These are phyloP conservation scores for Rhodotorula sp. DNA, from an alignment of 1,284 basidiomycete species.

Conservation along the genomic window DNA sequence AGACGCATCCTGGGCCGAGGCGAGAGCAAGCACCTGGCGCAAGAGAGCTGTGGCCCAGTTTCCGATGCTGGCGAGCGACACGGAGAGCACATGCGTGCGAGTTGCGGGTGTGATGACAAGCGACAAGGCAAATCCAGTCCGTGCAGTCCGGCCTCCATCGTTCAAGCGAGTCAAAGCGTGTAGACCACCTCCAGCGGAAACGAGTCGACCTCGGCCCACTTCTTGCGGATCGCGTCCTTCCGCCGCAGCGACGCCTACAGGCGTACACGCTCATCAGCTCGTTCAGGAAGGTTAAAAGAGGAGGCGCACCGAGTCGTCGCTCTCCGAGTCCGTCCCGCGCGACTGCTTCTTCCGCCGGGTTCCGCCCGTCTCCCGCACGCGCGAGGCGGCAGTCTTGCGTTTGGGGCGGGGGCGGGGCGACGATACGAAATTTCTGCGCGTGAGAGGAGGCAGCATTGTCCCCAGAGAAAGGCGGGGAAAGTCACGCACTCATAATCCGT, in stretches of 20 bases:
- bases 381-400: neutral
- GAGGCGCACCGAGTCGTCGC: neutral
- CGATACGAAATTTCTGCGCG: neutral
- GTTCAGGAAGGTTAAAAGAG: neutral
- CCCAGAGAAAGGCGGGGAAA: neutral
- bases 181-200: slow-evolving; percentile 9
- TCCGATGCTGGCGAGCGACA: too few relatives aligned
- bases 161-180: slow-evolving; percentile 10
- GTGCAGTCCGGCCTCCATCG: neutral
- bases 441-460: too few relatives aligned
- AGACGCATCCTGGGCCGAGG: too few relatives aligned
- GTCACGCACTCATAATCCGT: slow-evolving; percentile 25
- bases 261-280: too few relatives aligned
- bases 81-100: neutral
- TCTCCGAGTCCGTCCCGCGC: neutral
- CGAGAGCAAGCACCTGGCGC: too few relatives aligned
- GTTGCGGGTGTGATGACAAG: neutral
- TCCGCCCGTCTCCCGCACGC: neutral
- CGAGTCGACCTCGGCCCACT: slow-evolving; percentile 28
- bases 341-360: neutral
- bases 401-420: neutral
- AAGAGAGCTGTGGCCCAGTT: too few relatives aligned
- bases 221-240: slow-evolving; percentile 4
- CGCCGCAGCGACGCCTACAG: neutral
- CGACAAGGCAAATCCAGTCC: too few relatives aligned